A percentile compares a stretch with the other conserved stretches of the same genome.
phyloP scores from a whole-genome alignment of 306 rosid species.

The Prunus salicina region DNA sequence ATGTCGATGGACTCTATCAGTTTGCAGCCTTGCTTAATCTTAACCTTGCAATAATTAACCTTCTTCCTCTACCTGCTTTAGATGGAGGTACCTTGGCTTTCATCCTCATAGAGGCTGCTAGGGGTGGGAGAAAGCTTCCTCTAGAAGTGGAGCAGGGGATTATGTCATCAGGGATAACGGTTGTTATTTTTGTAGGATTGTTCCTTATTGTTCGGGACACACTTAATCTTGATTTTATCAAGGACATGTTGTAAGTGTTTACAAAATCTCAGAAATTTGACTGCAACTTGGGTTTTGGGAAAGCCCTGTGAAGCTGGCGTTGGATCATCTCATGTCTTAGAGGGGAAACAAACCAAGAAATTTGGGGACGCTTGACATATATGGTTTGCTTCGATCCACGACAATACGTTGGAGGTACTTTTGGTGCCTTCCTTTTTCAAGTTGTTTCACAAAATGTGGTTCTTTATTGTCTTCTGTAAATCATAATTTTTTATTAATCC shows the following conservation, averaged over 20 bases:
- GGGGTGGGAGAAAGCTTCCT: conserved; percentile 95
- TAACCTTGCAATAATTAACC: conserved; percentile 86
- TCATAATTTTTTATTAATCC: conserved; percentile 23
- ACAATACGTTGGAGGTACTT: conserved; percentile 26
- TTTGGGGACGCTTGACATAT: conserved; percentile 28
- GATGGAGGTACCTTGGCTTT: conserved; percentile 90
- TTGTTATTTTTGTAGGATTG: conserved; percentile 76
- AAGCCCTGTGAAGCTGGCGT: conserved; percentile 30
- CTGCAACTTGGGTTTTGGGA: conserved; percentile 19
- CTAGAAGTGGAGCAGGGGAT: conserved; percentile 87
- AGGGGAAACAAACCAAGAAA: conserved; percentile 26
- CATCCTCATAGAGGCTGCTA: conserved; percentile 79
- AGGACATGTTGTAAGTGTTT: conserved; percentile 61
- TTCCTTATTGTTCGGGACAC: conserved; percentile 86
- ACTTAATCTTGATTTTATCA: conserved; percentile 80
- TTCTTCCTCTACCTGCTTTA: conserved; percentile 86
- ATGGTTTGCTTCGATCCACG: conserved; percentile 30
- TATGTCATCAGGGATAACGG: conserved; percentile 85
- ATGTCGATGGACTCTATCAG: conserved; percentile 78
- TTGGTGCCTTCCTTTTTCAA: conserved; percentile 15
- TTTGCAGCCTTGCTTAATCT: conserved; percentile 85
- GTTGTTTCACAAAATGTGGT: conserved; percentile 37
- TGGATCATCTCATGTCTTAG: conserved; percentile 18
- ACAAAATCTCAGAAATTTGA: conserved; percentile 12
- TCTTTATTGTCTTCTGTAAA: conserved; percentile 33